Conservation (phyloP, 441 rosid genomes). For the Manihot esculenta region DNA sequence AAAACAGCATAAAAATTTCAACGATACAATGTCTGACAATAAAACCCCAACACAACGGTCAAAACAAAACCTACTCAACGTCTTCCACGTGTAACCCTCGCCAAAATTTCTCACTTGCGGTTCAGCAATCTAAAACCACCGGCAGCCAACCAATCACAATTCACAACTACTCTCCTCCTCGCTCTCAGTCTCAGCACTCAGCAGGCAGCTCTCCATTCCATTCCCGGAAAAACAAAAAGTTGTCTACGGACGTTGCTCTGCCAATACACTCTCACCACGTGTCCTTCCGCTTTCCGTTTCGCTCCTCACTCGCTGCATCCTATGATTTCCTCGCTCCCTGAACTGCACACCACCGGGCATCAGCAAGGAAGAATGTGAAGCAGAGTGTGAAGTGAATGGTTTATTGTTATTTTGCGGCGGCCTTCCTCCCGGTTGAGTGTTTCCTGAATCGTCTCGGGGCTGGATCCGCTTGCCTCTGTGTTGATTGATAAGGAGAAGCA, state of each 20-base stretch:
- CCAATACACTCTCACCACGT: background rate
- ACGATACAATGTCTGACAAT: background rate
- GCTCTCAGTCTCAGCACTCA: too few relatives aligned
- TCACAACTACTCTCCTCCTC: too few relatives aligned
- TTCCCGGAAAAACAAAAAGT: too few relatives aligned
- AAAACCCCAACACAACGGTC: background rate
- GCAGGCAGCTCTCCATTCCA: too few relatives aligned
- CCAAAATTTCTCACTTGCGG: background rate
- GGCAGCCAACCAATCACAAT: too few relatives aligned
- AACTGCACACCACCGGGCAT: background rate
- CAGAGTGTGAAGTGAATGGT: background rate
- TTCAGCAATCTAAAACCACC: background rate
- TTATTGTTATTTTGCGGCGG: background rate
- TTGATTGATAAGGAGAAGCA: background rate
- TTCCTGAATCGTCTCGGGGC: background rate
- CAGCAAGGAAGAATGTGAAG: background rate
- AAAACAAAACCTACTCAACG: background rate
- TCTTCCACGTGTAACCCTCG: background rate
- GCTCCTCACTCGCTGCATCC: background rate
- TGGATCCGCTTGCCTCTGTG: conserved; percentile 13
- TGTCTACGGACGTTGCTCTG: background rate
- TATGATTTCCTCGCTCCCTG: background rate
- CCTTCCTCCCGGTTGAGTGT: background rate
- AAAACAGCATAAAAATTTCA: too few relatives aligned
- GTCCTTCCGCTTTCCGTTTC: background rate